Evolutionary conservation across 2,329 filamentous ascomycete species (phyloP), one percentile per base, ranked within the genome.

Genomic region (Pseudocercospora eumusae): DNA sequence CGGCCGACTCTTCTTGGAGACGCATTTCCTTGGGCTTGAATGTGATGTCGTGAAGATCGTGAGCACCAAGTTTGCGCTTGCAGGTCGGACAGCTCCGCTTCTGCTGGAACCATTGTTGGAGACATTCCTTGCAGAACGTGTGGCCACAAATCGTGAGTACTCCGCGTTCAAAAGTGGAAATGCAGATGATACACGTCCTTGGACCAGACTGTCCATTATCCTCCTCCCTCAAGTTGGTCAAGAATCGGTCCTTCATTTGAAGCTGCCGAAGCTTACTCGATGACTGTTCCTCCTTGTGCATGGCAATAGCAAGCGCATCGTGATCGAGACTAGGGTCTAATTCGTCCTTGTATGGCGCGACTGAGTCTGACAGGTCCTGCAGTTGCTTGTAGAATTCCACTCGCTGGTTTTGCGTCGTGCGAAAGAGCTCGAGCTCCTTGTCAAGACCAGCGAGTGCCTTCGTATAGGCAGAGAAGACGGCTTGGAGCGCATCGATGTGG

Each of bases 351-450:
- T 90, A 90, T 0, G 89, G 88, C 4, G 85, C 84, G 0, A 98
- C 91, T 18, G 86, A 91, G 72, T 98, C 93, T 0, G 93, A 97
- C n/a, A 98, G 87, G 25, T 86, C 84, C 73, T 98, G 95, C 10
- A 98, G 82, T 71, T 97, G 92, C 4, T 89, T 87, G 73, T 98
- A 98, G 73, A 92, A 98, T 61, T 95, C 92, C 0, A 97, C 78
- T 13, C 95, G 88, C 40, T 87, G 82, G 70, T 98, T 98, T 86
- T 96, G 93, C 0, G 89, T 86, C 15, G 82, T 81, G 27, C 86
- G 88, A 73, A 96, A 95, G 27, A 86, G 79, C 52, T 93, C 88
- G 5, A 92, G 78, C 74, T 97, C 93, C 62, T 85, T 84, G 64
- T 91, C 87, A 11, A 88, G 70, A 9, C 76, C 79, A 4, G 72